These are phyloP conservation scores for Globisporangium middletonii DNA, from an alignment of 352 stramenopile genomes.

Conservation along the genomic window DNA sequence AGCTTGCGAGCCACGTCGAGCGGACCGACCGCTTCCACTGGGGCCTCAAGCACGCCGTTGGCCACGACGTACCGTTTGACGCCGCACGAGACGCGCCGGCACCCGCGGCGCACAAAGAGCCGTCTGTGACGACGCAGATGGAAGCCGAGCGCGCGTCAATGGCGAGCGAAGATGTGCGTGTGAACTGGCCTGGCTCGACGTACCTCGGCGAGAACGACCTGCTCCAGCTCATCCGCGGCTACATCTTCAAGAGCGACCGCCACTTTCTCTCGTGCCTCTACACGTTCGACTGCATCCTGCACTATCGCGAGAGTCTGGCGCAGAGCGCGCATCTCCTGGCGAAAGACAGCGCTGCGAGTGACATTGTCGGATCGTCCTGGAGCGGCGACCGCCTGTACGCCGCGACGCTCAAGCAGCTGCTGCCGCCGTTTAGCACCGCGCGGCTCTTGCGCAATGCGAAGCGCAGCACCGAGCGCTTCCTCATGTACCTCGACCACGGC, in stretches of 20 bases:
- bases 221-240: conserved; percentile 63
- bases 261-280: conserved; percentile 78
- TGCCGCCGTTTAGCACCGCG: conserved; percentile 82
- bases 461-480: conserved; percentile 67
- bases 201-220: conserved; percentile 72
- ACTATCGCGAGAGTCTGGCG: conserved; percentile 45
- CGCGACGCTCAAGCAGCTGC: conserved; percentile 40
- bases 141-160: conserved; percentile 40
- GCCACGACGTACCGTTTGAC: conserved; percentile 57
- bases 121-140: conserved; percentile 6
- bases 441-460: conserved; percentile 62
- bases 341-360: conserved; percentile 17
- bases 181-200: conserved; percentile 26
- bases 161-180: conserved; percentile 38
- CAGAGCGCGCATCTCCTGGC: conserved; percentile 33
- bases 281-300: conserved; percentile 74
- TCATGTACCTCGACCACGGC: conserved; percentile 77
- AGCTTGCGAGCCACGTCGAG: conserved; percentile 34
- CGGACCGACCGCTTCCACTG: conserved; percentile 59
- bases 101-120: conserved; percentile 1
- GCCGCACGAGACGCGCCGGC: conserved; percentile 11
- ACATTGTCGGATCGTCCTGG: conserved; percentile 55
- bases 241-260: conserved; percentile 69
- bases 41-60: conserved; percentile 62
- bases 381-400: conserved; percentile 33